phyloP scores from a whole-genome alignment of 2,329 filamentous ascomycete genomes.

The Paraconiothyrium brasiliense region DNA sequence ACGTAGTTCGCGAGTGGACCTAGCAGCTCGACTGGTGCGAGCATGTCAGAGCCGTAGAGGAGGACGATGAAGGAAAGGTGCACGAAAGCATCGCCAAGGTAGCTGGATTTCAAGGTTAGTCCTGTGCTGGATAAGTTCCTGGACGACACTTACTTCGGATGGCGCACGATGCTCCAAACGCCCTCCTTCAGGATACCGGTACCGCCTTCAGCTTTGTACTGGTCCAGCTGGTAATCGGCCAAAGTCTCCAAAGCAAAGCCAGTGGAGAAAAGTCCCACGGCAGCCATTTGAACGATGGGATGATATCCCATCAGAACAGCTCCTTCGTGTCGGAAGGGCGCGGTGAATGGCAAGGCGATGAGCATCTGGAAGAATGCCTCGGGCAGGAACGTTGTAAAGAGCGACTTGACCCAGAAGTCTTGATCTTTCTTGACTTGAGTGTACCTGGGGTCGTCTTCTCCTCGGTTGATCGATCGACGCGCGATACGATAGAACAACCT shows the following conservation, averaged over 20 bases:
- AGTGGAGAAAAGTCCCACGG: conserved; percentile 65
- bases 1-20: conserved; percentile 67
- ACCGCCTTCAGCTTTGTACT: conserved; percentile 57
- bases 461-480: conserved; percentile 59
- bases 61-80: conserved; percentile 68
- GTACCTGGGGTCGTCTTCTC: conserved; percentile 67
- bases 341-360: conserved; percentile 66
- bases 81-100: conserved; percentile 68
- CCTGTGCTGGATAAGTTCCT: conserved; percentile 3
- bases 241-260: conserved; percentile 66
- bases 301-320: conserved; percentile 50
- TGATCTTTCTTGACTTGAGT: conserved; percentile 60
- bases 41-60: conserved; percentile 64
- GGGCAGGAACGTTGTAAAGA: conserved; percentile 65
- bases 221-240: conserved; percentile 65
- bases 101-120: conserved; percentile 52
- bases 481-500: conserved; percentile 66
- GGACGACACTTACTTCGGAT: conserved; percentile 66
- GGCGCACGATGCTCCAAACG: conserved; percentile 69
- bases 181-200: conserved; percentile 62
- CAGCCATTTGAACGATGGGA: conserved; percentile 48
- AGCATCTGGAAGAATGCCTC: conserved; percentile 67
- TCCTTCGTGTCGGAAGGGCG: conserved; percentile 62
- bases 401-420: conserved; percentile 66
- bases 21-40: conserved; percentile 64